Evolutionary conservation across 2,329 filamentous ascomycete species (phyloP).

Genomic region (Xylaria hypoxylon): DNA sequence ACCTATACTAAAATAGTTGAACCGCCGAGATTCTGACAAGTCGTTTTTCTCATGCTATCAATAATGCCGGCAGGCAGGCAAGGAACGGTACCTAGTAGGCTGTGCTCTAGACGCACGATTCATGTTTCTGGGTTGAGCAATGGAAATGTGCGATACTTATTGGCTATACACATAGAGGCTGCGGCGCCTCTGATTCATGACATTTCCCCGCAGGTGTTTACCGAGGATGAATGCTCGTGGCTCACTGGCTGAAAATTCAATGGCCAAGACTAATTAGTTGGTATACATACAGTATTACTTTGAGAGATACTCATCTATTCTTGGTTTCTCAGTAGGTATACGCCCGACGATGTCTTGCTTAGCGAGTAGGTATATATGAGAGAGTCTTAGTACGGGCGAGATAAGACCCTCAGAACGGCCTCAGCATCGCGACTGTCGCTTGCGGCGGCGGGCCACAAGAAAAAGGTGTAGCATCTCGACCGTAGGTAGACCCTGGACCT

Average conservation of each 20-base stretch:
- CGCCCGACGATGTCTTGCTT: not conserved
- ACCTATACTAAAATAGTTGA: not conserved
- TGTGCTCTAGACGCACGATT: not conserved
- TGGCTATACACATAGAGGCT: not conserved
- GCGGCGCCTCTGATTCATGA: constrained; percentile 1
- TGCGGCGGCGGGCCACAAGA: constrained; percentile 29
- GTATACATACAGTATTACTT: not conserved
- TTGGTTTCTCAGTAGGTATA: not conserved
- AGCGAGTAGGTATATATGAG: not conserved
- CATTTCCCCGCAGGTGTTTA: constrained; percentile 2
- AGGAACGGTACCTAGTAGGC: not conserved
- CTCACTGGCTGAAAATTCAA: constrained; percentile 8
- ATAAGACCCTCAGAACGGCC: not conserved
- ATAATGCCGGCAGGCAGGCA: not conserved
- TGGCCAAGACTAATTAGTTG: not conserved
- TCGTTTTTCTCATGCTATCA: constrained; percentile 17
- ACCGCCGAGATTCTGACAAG: constrained; percentile 14
- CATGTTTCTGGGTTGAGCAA: constrained; percentile 9
- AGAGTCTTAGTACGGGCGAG: not conserved
- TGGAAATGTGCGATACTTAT: not conserved
- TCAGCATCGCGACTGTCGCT: constrained; percentile 21
- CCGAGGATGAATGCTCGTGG: not conserved
- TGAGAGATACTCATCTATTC: not conserved
- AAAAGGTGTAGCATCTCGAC: constrained; percentile 23
- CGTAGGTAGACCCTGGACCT: constrained; percentile 32